Evolutionary conservation across 192 early-diverging fungal genomes (phyloP).

Genomic region (Umbelopsis isabellina): DNA sequence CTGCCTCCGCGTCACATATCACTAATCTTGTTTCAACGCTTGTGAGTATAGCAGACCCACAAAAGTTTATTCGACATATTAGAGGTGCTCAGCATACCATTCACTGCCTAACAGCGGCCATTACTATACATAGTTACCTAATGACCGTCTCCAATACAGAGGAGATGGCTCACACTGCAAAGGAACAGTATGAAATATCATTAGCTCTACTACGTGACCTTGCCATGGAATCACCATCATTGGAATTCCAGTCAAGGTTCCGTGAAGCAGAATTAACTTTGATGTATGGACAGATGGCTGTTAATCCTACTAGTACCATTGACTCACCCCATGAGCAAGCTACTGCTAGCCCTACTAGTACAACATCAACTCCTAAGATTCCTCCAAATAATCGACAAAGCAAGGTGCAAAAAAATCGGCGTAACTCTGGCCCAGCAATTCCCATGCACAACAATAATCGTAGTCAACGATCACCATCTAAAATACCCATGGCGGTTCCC

Average conservation of each 20-base stretch:
- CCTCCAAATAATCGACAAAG: conserved; percentile 3
- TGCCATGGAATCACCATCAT: conserved; percentile 17
- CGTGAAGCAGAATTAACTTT: conserved; percentile 29
- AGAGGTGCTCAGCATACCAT: conserved; percentile 37
- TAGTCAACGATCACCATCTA: neutral
- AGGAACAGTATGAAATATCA: conserved; percentile 8
- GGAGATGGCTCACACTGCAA: neutral
- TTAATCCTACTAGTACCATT: conserved; percentile 15
- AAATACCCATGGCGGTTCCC: neutral
- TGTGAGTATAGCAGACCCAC: neutral
- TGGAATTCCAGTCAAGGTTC: conserved; percentile 17
- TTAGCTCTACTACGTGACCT: neutral
- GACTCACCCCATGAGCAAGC: neutral
- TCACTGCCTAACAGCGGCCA: conserved; percentile 30
- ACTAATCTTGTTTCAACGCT: conserved; percentile 15
- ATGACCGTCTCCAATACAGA: neutral
- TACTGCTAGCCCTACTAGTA: neutral
- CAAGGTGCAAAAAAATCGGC: neutral
- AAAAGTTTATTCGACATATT: conserved; percentile 14
- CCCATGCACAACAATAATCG: neutral
- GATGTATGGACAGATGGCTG: conserved; percentile 30
- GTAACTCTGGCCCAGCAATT: neutral
- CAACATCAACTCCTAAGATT: neutral
- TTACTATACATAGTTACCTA: conserved; percentile 26
- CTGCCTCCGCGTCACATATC: conserved; percentile 24